Conservation (phyloP, 23 red algal genomes). For the Gracilaria gracilis region DNA sequence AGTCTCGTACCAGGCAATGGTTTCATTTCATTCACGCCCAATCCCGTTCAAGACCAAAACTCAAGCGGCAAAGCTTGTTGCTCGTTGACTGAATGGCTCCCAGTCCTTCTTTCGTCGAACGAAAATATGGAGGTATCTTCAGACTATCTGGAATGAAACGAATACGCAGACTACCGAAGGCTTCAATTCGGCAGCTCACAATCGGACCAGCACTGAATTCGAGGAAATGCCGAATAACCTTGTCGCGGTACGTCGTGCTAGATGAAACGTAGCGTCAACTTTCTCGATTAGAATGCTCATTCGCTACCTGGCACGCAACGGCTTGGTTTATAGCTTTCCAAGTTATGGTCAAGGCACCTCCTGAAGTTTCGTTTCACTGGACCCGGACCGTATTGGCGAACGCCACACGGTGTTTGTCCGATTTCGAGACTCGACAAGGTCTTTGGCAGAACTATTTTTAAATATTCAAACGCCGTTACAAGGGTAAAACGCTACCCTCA, state of each 20-base stretch:
- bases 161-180: not conserved
- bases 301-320: too few species aligned
- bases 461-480: not conserved
- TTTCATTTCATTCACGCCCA: conserved; percentile 3
- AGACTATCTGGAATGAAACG: too few species aligned
- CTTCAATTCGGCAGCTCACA: not conserved
- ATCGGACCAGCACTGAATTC: not conserved
- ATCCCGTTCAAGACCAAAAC: too few species aligned
- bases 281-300: too few species aligned
- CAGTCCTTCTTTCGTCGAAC: not conserved
- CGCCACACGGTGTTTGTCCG: not conserved
- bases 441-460: not conserved
- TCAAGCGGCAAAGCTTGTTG: too few species aligned
- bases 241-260: not conserved
- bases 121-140: not conserved
- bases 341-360: too few species aligned
- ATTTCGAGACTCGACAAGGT: not conserved
- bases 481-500: too few species aligned
- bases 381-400: not conserved
- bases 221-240: not conserved
- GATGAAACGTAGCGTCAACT: not conserved
- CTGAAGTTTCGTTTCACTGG: too few species aligned
- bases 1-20: not conserved
- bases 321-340: too few species aligned
- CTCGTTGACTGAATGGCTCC: too few species aligned